Evolutionary conservation across 306 rosid genomes (phyloP).

Genomic region (Cucurbita argyrosperma): DNA sequence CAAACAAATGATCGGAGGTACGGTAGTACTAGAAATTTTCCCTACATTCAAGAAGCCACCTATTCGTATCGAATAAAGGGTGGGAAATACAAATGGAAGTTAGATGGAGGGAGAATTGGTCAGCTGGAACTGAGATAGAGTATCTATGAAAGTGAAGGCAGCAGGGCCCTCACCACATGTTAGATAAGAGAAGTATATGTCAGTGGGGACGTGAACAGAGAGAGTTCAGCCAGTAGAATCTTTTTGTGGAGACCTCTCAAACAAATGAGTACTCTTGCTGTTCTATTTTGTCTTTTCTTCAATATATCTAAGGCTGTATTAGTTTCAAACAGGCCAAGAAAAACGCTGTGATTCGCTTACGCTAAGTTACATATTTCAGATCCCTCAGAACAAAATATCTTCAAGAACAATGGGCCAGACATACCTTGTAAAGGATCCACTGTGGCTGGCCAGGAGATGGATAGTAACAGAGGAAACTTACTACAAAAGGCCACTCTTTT

Average conservation of each 20-base stretch:
- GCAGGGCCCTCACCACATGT: not conserved
- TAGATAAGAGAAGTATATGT: not conserved
- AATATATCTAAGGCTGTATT: not conserved
- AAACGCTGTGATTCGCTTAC: too few species aligned
- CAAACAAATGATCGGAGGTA: not conserved
- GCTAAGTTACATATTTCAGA: not conserved
- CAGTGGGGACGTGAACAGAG: not conserved
- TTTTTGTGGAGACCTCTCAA: not conserved
- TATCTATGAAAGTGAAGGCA: not conserved
- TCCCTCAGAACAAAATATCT: not conserved
- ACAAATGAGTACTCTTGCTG: not conserved
- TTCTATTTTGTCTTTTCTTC: not conserved
- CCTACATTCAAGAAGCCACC: not conserved
- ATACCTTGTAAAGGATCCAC: slow-evolving; percentile 46
- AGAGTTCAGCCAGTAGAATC: not conserved
- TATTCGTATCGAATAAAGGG: not conserved
- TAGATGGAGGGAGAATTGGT: not conserved
- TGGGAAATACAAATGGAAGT: not conserved
- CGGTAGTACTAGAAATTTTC: too few species aligned
- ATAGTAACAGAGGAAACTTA: slow-evolving; percentile 35
- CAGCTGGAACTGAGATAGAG: not conserved
- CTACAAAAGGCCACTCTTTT: slow-evolving; percentile 67
- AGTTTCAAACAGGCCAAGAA: too few species aligned
- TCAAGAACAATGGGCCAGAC: not conserved
- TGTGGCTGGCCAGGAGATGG: slow-evolving; percentile 30